A percentile compares a stretch with the other conserved stretches of the same genome.
Conservation (phyloP, 1,284 basidiomycete species). For the Ceratobasidium sp. region DNA sequence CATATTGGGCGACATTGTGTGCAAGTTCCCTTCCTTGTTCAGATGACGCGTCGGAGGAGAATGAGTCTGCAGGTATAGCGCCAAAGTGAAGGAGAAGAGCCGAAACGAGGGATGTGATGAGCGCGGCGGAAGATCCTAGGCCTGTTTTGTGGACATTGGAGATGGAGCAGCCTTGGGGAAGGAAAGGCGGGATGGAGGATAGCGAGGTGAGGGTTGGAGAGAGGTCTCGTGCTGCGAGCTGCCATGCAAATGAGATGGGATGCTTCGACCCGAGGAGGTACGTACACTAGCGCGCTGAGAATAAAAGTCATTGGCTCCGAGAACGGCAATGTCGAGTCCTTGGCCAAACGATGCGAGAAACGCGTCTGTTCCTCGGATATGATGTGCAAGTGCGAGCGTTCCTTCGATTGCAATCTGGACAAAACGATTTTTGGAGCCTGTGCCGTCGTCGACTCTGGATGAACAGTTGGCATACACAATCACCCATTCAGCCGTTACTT, state of each 20-base stretch:
- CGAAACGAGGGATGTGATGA: slow-evolving; percentile 93
- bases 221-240: slow-evolving; percentile 65
- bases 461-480: background rate
- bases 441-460: slow-evolving; percentile 50
- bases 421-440: slow-evolving; percentile 78
- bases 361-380: slow-evolving; percentile 57
- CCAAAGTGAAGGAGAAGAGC: slow-evolving; percentile 82
- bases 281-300: slow-evolving; percentile 86
- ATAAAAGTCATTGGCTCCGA: slow-evolving; percentile 98
- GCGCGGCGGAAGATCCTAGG: slow-evolving; percentile 93
- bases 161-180: slow-evolving; percentile 71
- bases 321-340: slow-evolving; percentile 78
- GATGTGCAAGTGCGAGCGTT: slow-evolving; percentile 70
- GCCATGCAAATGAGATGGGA: background rate
- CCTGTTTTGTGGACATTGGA: slow-evolving; percentile 95
- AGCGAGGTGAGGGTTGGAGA: slow-evolving; percentile 69
- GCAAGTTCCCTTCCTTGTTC: slow-evolving; percentile 65
- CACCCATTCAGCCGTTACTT: slow-evolving; percentile 30
- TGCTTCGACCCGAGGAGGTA: slow-evolving; percentile 41
- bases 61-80: slow-evolving; percentile 62
- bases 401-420: slow-evolving; percentile 86
- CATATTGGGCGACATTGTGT: slow-evolving; percentile 94
- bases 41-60: slow-evolving; percentile 50
- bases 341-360: slow-evolving; percentile 57
- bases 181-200: slow-evolving; percentile 73